Evolutionary conservation across 345 rosid species (phyloP).

Genomic region (Lepidium aucheri): DNA sequence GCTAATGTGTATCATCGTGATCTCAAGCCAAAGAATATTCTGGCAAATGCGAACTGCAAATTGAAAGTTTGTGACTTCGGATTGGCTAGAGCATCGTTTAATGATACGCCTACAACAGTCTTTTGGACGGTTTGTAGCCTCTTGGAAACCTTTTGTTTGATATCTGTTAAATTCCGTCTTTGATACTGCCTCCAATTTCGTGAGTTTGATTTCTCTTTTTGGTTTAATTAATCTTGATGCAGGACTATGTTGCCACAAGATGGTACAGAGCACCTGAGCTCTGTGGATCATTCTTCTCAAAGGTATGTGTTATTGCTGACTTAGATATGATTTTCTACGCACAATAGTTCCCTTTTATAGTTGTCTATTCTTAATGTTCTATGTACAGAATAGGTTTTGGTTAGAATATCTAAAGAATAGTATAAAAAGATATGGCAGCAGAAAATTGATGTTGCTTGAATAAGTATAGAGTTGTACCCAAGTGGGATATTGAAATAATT

Average conservation of each 20-base stretch:
- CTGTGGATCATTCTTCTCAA: constrained; percentile 88
- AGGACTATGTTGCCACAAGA: constrained; percentile 97
- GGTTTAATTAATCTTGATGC: not conserved
- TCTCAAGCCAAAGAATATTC: constrained; percentile 91
- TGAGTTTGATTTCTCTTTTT: constrained; percentile 1
- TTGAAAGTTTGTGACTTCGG: constrained; percentile 96
- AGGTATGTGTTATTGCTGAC: constrained; percentile 41
- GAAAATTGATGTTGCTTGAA: not conserved
- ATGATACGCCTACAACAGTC: constrained; percentile 75
- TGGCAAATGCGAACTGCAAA: constrained; percentile 97
- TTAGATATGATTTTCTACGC: not conserved
- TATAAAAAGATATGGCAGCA: not conserved
- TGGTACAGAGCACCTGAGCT: constrained; percentile 99
- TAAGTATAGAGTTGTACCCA: constrained; percentile 12
- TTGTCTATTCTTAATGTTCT: not conserved
- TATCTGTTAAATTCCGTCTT: not conserved
- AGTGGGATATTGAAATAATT: constrained; percentile 55
- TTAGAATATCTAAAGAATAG: not conserved
- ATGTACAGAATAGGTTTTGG: not conserved
- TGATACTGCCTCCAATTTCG: not conserved
- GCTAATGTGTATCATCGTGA: constrained; percentile 96
- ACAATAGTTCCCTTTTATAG: not conserved
- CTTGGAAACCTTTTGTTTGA: not conserved
- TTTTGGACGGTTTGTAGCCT: constrained; percentile 79
- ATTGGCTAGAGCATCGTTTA: constrained; percentile 79